Conservation (phyloP, 345 rosid genomes). For the Clausena lansium region DNA sequence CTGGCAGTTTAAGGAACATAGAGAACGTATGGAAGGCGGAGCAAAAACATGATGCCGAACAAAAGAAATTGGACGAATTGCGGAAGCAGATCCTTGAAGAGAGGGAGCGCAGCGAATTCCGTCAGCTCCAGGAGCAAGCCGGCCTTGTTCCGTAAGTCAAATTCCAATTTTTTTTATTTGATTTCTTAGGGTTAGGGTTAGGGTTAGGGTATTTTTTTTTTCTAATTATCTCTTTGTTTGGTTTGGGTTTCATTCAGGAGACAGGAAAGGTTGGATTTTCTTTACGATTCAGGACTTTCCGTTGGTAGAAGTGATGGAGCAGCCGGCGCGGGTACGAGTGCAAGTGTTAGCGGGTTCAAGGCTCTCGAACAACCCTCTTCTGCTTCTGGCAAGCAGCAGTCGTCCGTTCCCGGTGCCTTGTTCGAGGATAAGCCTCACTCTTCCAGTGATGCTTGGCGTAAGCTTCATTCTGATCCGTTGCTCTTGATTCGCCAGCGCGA, state of each 20-base stretch:
- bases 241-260: conserved; percentile 39
- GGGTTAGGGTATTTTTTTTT: conserved; percentile 13
- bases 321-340: neutral
- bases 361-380: conserved; percentile 53
- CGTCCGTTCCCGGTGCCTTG: conserved; percentile 70
- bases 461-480: conserved; percentile 88
- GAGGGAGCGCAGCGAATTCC: conserved; percentile 87
- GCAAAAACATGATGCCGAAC: conserved; percentile 92
- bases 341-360: conserved; percentile 50
- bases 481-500: conserved; percentile 91
- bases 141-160: conserved; percentile 78
- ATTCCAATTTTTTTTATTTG: neutral
- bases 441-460: conserved; percentile 89
- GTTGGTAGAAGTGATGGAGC: conserved; percentile 69
- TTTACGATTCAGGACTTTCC: conserved; percentile 87
- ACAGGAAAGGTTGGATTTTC: conserved; percentile 94
- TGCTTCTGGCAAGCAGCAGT: conserved; percentile 27
- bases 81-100: conserved; percentile 91
- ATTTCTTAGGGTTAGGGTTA: neutral
- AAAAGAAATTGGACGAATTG: conserved; percentile 93
- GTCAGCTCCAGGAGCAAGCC: conserved; percentile 89
- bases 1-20: conserved; percentile 92
- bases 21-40: conserved; percentile 99
- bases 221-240: neutral
- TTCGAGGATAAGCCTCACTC: conserved; percentile 86